Evolutionary conservation across 108 stramenopile species (phyloP), one percentile per base, ranked within the genome.

Genomic region (Cyclostephanos tholiformis): DNA sequence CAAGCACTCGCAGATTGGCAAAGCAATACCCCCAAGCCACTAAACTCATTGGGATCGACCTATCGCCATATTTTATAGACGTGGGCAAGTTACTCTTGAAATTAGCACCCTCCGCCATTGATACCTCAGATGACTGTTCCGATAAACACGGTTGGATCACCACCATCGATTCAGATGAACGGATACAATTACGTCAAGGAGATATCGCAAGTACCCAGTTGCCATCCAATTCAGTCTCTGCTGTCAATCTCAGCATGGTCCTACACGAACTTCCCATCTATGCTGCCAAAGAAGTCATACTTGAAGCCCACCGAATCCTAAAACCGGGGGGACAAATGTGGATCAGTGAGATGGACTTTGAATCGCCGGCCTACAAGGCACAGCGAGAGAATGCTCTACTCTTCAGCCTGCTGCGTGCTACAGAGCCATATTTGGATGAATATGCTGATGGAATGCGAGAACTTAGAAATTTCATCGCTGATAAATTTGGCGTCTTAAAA

Each of bases 331-430:
- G 88, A 35, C 92, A 93, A 62, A 52, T 93, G 1, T 93, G 89
- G 90, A 84, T 93, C 14, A 79, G 79, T 50, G 92, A 93, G 67
- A 93, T 91, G 92, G 92, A 93, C 71, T 93, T 93, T 82, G 90
- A 91, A 65, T 62, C 86, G 20, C 89, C 90, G 3, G 92, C 87
- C 23, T 93, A 89, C 72, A 85, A 80, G 16, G 89, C 88, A 9
- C 92, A 91, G 63, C 64, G 92, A 44, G 89, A 86, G 4, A 91
- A 91, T 72, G 85, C 90, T 11, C 23, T 91, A 16, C 63, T 93
- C 25, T 93, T 93, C 69, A 80, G 84, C 7, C 67, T 93, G 39
- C 60, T 93, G 48, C 81, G 92, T 22, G 77, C 88, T 22, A 93
- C 92, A 11, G 92, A 93, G 69, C 92, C 92, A 13, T 91, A 89